A percentile compares a stretch with the other conserved stretches of the same genome.
Evolutionary conservation across 2,329 filamentous ascomycete species (phyloP).

Genomic region (Xylariaceae sp.): DNA sequence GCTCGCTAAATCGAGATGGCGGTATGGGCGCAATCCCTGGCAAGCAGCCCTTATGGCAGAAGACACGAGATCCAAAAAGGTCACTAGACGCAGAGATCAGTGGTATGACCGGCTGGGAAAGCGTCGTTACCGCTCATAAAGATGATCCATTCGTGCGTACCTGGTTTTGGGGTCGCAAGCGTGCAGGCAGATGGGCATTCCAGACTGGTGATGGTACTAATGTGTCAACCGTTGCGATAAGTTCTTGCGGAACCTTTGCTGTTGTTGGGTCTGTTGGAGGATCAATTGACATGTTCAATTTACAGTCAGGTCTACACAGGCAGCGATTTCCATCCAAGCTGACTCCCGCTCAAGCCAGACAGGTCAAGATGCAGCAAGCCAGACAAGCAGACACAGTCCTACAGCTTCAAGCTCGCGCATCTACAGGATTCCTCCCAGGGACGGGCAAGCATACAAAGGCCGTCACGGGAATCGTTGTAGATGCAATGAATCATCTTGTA

Average conservation of each 20-base stretch:
- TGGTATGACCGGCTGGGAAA: conserved; percentile 92
- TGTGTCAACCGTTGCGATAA: conserved; percentile 86
- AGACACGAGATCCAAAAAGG: conserved; percentile 68
- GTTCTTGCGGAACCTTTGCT: conserved; percentile 91
- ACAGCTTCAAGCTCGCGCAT: conserved; percentile 56
- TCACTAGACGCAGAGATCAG: conserved; percentile 72
- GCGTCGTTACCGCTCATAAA: conserved; percentile 90
- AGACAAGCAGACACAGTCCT: conserved; percentile 63
- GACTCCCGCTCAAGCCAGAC: conserved; percentile 78
- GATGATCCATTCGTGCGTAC: conserved; percentile 85
- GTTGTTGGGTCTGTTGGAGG: conserved; percentile 84
- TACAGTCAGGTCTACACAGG: conserved; percentile 89
- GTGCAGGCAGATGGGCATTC: conserved; percentile 91
- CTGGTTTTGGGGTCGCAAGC: conserved; percentile 97
- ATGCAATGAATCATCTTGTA: conserved; percentile 84
- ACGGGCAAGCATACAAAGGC: conserved; percentile 79
- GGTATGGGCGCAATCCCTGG: conserved; percentile 86
- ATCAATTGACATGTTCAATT: conserved; percentile 91
- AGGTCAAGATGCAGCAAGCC: conserved; percentile 70
- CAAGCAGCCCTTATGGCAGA: conserved; percentile 83
- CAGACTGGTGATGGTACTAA: conserved; percentile 82
- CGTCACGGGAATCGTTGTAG: conserved; percentile 85
- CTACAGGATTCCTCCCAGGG: conserved; percentile 53
- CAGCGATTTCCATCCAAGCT: conserved; percentile 84
- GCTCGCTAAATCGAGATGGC: conserved; percentile 90